Evolutionary conservation across 768 basidiomycete species (phyloP), one percentile per base, ranked within the genome.

Genomic region (Mycena floridula): DNA sequence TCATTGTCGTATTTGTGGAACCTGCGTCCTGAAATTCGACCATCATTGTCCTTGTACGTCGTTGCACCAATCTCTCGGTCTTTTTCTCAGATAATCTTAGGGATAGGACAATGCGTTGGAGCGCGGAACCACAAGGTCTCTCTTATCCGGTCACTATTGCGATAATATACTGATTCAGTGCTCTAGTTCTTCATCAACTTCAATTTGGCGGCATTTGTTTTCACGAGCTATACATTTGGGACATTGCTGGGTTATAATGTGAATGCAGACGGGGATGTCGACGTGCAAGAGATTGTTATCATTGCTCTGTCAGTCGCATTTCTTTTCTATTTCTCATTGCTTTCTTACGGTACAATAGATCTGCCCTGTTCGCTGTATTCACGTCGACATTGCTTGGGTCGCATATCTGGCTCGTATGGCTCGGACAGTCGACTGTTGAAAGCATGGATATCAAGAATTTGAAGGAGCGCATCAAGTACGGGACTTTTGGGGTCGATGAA

Each of bases 81-180:
- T 37, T 22, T 11, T 32, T 22, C 40, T 20, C 7, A 8, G 45
- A 43, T 20, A 25, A 20, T 11, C 8, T 38, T 54, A 80, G 88
- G 92, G 93, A 83, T 97, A 42, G 93, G 93, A 9, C 89, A 92
- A 56, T 97, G 93, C 52, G 89, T 96, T 16, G 93, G 93, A 9
- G 93, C 91, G 41, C 77, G 79, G 28, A 97, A 97, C 58, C 87
- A 94, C 52, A 92, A 91, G 64, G 89, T 85, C n/a, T n/a, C n/a
- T n/a, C n/a, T n/a, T n/a, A n/a, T n/a, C n/a, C n/a, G n/a, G n/a
- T 46, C 15, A 38, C 22, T 21, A 20, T 4, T 44, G 13, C 35
- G 3, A 7, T 15, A 9, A 22, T 38, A 40, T 28, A n/a, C 30
- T 49, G 35, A 53, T 40, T 48, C 25, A 12, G 21, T 1, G 18